A percentile compares a stretch with the other conserved stretches of the same genome.
Conservation (phyloP, 345 rosid genomes). For the Garcia nutans region DNA sequence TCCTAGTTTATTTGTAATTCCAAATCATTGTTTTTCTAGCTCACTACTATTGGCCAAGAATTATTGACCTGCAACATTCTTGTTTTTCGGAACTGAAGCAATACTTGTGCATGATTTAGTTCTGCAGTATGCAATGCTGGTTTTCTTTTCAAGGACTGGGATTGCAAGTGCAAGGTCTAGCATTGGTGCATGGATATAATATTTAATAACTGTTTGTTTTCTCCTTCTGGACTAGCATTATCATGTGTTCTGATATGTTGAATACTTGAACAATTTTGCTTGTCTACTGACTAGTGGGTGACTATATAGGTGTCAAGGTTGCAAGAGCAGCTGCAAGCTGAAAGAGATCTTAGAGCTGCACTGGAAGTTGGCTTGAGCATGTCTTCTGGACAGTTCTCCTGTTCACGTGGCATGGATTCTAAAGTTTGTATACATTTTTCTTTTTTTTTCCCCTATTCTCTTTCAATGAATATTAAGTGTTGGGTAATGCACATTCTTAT, state of each 20-base stretch:
- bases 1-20: not conserved
- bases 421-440: conserved; percentile 51
- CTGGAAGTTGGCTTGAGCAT: conserved; percentile 98
- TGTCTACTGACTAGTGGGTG: conserved; percentile 27
- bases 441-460: conserved; percentile 1
- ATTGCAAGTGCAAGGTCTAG: not conserved
- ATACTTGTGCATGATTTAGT: not conserved
- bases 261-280: not conserved
- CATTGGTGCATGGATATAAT: not conserved
- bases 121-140: no score
- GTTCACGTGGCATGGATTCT: conserved; percentile 89
- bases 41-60: not conserved
- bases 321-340: conserved; percentile 99
- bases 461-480: not conserved
- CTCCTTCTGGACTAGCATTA: not conserved
- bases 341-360: conserved; percentile 97
- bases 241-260: not conserved
- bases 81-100: not conserved
- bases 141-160: not conserved
- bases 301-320: conserved; percentile 75
- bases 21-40: not conserved
- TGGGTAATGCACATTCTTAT: conserved; percentile 25
- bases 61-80: not conserved
- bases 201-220: not conserved
- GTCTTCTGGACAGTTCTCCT: conserved; percentile 84